Evolutionary conservation across 805 yeast genomes (phyloP), one percentile per base, ranked within the genome.

Genomic region (Starmerella etchellsii): DNA sequence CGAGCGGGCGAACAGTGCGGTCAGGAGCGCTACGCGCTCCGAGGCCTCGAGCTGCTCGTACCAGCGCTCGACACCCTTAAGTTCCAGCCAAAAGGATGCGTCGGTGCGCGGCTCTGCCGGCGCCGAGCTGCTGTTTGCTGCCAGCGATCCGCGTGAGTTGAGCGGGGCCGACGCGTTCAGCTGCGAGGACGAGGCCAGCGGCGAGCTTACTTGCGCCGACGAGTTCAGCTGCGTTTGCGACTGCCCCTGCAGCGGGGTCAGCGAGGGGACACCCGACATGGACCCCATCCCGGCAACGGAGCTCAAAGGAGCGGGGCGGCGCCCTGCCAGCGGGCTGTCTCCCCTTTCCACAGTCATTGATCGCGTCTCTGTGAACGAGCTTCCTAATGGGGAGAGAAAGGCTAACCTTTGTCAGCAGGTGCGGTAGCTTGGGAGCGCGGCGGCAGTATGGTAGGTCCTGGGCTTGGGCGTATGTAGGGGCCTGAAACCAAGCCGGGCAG

Each of bases 11-110:
- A 61, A 50, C 29, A 65, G 54, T 10, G 67, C 49, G 36, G 57
- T 51, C 36, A 64, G 47, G 9, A 68, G 56, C 24, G 65, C 60
- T 7, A 63, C 54, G 28, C 66, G 61, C 47, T 65, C 69, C 21
- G 54, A 55, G 26, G 56, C 55, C 35, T 55, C 50, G 25, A 65
- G 55, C 26, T 56, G 55, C 30, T 60, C 56, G 48, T 62, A 65
- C 69, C 69, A 65, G 38, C 56, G 54, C 47, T 61, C 67, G 42
- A 64, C 53, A 26, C 61, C 57, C 33, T 46, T 40, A 28, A 47
- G 49, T 20, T 45, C 46, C 45, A 35, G 46, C 49, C 49, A 44
- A 38, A 43, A 43, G 39, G 49, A 35, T 27, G 30, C n/a, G 8
- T 27, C 30, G n/a, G 15, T 5, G 15, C 30, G 30, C 30, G 30